Conservation (phyloP, 768 basidiomycete genomes). For the Amanita rubescens region DNA sequence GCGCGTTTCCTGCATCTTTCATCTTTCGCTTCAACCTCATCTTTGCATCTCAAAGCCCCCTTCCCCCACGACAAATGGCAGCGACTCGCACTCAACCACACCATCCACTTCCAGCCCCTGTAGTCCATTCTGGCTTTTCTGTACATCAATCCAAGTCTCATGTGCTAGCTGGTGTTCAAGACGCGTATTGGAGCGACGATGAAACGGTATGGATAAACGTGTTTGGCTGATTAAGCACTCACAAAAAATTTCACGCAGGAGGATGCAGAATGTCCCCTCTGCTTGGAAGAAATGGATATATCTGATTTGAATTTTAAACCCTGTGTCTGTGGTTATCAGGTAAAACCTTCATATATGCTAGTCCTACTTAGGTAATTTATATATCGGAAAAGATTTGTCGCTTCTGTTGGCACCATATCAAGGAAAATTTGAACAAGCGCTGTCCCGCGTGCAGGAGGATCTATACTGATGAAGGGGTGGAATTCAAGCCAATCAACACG, state of each 20-base stretch:
- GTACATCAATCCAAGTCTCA: conserved; percentile 76
- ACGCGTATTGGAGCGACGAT: conserved; percentile 97
- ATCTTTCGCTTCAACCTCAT: conserved; percentile 13
- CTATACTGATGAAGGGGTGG: conserved; percentile 88
- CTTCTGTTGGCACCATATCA: conserved; percentile 99
- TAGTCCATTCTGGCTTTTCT: conserved; percentile 62
- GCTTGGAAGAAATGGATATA: conserved; percentile 98
- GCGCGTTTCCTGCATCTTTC: conserved; percentile 18
- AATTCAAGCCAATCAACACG: conserved; percentile 91
- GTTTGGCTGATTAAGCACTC: neutral
- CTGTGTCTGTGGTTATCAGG: conserved; percentile 98
- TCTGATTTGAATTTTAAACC: conserved; percentile 99
- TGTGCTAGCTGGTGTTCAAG: conserved; percentile 84
- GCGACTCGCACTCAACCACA: conserved; percentile 51
- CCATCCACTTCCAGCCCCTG: conserved; percentile 65
- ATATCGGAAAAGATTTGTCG: conserved; percentile 79
- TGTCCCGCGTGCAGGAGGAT: conserved; percentile 94
- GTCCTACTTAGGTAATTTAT: conserved; percentile 8
- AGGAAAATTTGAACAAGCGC: conserved; percentile 89
- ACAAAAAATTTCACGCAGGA: conserved; percentile 47
- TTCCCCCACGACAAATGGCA: conserved; percentile 31
- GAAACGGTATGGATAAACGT: conserved; percentile 53
- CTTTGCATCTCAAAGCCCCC: conserved; percentile 6
- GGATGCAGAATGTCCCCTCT: conserved; percentile 95
- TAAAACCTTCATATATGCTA: conserved; percentile 20